A percentile compares a stretch with the other conserved stretches of the same genome.
These are phyloP conservation scores for Coleophoma cylindrospora DNA, from an alignment of 2,329 filamentous ascomycete genomes.

Conservation along the genomic window DNA sequence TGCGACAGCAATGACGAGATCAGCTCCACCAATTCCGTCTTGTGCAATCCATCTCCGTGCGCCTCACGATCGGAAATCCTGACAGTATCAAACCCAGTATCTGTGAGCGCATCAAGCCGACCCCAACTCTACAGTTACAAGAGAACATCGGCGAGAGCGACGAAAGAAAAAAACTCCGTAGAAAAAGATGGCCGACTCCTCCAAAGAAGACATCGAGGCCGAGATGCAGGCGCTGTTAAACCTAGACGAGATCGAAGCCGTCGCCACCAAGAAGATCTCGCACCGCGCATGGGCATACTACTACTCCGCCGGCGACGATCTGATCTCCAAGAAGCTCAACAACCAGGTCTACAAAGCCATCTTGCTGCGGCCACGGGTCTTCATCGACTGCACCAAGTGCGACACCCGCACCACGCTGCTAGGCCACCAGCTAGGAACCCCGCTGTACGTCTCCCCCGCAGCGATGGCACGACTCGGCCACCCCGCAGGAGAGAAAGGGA, in stretches of 20 bases:
- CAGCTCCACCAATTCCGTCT: too few relatives aligned
- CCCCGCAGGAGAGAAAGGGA: constrained; percentile 78
- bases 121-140: too few relatives aligned
- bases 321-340: constrained; percentile 75
- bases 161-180: too few relatives aligned
- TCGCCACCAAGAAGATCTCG: constrained; percentile 74
- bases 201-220: constrained; percentile 20
- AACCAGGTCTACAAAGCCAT: constrained; percentile 75
- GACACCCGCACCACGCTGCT: constrained; percentile 74
- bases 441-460: constrained; percentile 80
- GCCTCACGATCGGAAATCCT: too few relatives aligned
- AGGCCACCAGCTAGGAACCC: constrained; percentile 66
- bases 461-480: constrained; percentile 88
- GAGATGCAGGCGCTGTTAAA: constrained; percentile 69
- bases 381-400: constrained; percentile 78
- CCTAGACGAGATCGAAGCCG: constrained; percentile 81
- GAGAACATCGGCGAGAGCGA: too few relatives aligned
- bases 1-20: too few relatives aligned
- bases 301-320: constrained; percentile 82
- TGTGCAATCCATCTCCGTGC: too few relatives aligned
- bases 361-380: constrained; percentile 82
- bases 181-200: too few relatives aligned
- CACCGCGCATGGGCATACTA: constrained; percentile 94
- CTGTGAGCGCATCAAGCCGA: too few relatives aligned
- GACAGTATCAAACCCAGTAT: too few relatives aligned